phyloP scores from a whole-genome alignment of 176 grass and related monocot species.

The Oryza nivara region DNA sequence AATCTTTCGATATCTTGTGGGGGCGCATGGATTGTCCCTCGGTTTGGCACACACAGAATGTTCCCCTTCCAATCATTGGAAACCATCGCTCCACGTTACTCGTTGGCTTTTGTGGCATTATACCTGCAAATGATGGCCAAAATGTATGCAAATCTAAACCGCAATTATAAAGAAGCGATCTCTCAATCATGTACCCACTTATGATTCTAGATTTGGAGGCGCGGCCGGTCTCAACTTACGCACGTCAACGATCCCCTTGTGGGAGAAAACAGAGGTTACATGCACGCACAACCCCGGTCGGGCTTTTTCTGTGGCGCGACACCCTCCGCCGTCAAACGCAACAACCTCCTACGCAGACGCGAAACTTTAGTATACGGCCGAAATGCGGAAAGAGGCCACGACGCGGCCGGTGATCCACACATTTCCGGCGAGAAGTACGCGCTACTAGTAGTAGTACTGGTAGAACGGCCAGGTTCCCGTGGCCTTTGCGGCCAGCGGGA shows the following conservation, averaged over 20 bases:
- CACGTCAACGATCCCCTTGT: background rate
- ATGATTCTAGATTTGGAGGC: background rate
- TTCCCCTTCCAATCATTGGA: conserved; percentile 30
- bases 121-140: conserved; percentile 21
- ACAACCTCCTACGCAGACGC: background rate
- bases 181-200: background rate
- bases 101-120: background rate
- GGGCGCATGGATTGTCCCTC: background rate
- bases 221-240: background rate
- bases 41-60: background rate
- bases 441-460: too few relatives aligned
- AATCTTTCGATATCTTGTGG: conserved; percentile 12
- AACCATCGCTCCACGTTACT: conserved; percentile 7
- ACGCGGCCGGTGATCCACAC: background rate
- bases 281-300: background rate
- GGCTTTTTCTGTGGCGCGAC: background rate
- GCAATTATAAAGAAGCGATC: background rate
- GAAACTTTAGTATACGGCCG: background rate
- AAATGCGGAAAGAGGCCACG: background rate
- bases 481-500: background rate
- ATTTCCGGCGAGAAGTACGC: background rate
- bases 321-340: background rate
- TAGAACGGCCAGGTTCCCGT: background rate
- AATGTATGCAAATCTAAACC: background rate
- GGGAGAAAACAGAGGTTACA: background rate